Evolutionary conservation across 495 filamentous ascomycete genomes (phyloP), one percentile per base, ranked within the genome.

Genomic region (Hypoxylon lienhwacheense): DNA sequence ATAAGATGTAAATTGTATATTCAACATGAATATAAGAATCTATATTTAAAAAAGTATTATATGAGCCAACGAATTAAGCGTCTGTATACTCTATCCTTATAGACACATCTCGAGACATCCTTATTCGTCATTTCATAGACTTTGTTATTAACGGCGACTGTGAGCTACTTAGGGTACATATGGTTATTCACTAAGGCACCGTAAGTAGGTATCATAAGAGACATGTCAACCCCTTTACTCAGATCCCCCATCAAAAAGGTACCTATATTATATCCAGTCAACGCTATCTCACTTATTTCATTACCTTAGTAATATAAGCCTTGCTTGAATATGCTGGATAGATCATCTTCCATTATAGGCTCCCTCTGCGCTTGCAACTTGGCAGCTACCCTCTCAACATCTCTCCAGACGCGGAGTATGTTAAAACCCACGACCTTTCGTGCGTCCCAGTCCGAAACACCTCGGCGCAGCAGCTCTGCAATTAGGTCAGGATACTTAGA

Each of bases 401-500:
- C 81, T 42, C 64, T 72, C 89, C 88, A 91, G 25, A 93, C 88
- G 17, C 89, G 78, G 22, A 93, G 65, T 1, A 91, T 45, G 63
- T 93, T 93, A 0, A 80, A 84, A 0, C 89, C 89, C 0, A 79
- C 85, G 1, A 93, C 72, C 61, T 86, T 85, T 16, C 65, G 73
- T 1, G 78, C 85, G 57, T 93, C 83, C 34, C 71, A 66, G 53
- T 90, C 85, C 11, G 77, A 85, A 16, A 91, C 72, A 1, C 87
- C 89, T 14, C 81, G 77, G 29, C 66, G 69, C 47, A 93, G 69
- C 42, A 92, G 66, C 68, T 91, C 88, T 4, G 79, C 84, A 4
- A 97, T 81, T 45, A 98, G 68, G 36, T 83, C 82, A 1, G 93
- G 92, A 66, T 84, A 95, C 66, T 87, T 89, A 40, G 83, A 84